Base-by-base conservation (phyloP, 2,329 filamentous ascomycete genomes). In the Hypocreales sp. region DNA sequence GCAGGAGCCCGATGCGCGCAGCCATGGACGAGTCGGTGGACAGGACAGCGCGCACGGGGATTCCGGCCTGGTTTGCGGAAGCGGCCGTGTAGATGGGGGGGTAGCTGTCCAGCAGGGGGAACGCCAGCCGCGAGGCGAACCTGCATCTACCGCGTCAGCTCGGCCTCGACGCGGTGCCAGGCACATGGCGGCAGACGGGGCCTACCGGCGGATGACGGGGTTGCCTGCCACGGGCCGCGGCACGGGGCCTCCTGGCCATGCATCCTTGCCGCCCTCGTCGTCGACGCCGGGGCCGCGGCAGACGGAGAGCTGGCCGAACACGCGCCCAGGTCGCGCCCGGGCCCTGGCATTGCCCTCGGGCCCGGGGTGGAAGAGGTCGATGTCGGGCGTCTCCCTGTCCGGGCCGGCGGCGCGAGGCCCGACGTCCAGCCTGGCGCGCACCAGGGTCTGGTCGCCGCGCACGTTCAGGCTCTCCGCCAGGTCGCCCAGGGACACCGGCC, bases 101-200 rank as follows among this genome's bases (percentile, higher is more conserved):
- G 45, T 80, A 94, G 47, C 83, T 92, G 45, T 90, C 75, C 19
- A 92, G 64, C 16, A 86, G 45, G 2, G 87, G 84, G 43, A 35
- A 37, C 15, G 29, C 20, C 10, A 35, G n/a, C 5, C 11, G 10
- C 8, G 34, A 36, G 9, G 10, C 14, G 15, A 33, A 33, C 5
- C 37, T 37, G 20, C 6, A 22, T 15, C 6, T 8, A 11, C n/a
- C n/a, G n/a, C n/a, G n/a, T n/a, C n/a, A n/a, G n/a, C n/a, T n/a
- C n/a, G n/a, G n/a, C n/a, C n/a, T n/a, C n/a, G n/a, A n/a, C n/a
- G n/a, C n/a, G n/a, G n/a, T n/a, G n/a, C n/a, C n/a, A n/a, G n/a
- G n/a, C n/a, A n/a, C n/a, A n/a, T n/a, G n/a, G 8, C 4, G 20
- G 17, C 1, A 19, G n/a, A 15, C 10, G 22, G 13, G 20, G 12